phyloP scores from a whole-genome alignment of 257 asterid genomes.

The Capsicum pubescens region DNA sequence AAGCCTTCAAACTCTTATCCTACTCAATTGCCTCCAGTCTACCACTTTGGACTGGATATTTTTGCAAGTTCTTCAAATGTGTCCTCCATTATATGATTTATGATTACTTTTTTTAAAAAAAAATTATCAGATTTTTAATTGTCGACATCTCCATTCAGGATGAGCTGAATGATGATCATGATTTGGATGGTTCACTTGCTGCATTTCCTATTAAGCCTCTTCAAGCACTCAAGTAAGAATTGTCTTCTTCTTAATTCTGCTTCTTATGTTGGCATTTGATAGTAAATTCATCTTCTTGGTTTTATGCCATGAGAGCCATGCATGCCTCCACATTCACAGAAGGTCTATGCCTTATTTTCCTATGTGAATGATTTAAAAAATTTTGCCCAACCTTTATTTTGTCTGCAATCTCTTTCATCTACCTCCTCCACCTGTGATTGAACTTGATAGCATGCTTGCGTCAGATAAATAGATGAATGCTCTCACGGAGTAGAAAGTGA shows the following conservation, averaged over 20 bases:
- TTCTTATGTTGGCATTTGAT: constrained; percentile 22
- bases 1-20: constrained; percentile 17
- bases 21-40: not conserved
- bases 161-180: constrained; percentile 62
- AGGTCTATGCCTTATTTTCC: not conserved
- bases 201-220: constrained; percentile 92
- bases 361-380: not conserved
- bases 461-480: constrained; percentile 10
- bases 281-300: constrained; percentile 20
- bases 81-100: constrained; percentile 18
- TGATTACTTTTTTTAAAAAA: not conserved
- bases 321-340: too few relatives aligned
- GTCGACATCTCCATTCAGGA: constrained; percentile 49
- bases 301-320: not conserved
- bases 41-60: constrained; percentile 31
- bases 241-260: not conserved
- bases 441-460: constrained; percentile 23
- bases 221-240: constrained; percentile 85
- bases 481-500: not conserved
- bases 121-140: constrained; percentile 3
- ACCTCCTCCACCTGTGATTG: constrained; percentile 12
- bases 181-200: constrained; percentile 77
- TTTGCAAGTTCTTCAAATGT: not conserved
- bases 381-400: not conserved
- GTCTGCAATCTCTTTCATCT: not conserved